A percentile compares a stretch with the other conserved stretches of the same genome.
Evolutionary conservation across 306 rosid species (phyloP).

Genomic region (Dalbergia cultrata): DNA sequence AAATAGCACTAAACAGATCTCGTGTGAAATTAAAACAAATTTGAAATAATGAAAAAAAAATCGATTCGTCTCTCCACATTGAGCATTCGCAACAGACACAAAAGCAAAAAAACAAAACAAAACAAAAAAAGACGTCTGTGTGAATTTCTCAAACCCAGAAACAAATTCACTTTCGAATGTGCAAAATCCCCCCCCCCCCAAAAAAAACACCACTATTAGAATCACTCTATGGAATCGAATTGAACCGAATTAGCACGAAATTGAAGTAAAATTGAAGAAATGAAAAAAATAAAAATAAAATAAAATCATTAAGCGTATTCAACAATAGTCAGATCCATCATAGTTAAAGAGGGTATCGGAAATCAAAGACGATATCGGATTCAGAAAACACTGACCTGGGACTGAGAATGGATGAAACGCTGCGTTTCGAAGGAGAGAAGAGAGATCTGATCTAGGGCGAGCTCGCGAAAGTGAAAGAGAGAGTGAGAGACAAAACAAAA

Average conservation of each 20-base stretch:
- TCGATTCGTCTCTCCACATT: background rate
- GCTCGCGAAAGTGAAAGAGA: background rate
- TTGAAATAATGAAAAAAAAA: background rate
- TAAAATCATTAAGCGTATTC: background rate
- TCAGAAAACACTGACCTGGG: constrained; percentile 20
- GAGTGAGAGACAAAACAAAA: background rate
- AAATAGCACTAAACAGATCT: background rate
- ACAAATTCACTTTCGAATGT: background rate
- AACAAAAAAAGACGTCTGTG: background rate
- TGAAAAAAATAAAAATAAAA: background rate
- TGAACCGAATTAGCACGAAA: background rate
- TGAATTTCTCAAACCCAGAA: background rate
- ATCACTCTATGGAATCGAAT: background rate
- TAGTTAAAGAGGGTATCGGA: constrained; percentile 3
- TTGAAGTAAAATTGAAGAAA: background rate
- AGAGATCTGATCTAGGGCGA: constrained; percentile 42
- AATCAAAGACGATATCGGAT: background rate
- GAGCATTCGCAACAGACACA: background rate
- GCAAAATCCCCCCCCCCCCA: too few species aligned
- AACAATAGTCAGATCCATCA: constrained; percentile 21
- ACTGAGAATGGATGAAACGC: background rate
- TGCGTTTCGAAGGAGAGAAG: background rate
- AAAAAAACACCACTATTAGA: too few species aligned
- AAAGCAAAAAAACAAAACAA: background rate
- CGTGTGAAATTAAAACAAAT: background rate